Conservation (phyloP, 2,329 filamentous ascomycete genomes). For the Pseudogymnoascus sp. region DNA sequence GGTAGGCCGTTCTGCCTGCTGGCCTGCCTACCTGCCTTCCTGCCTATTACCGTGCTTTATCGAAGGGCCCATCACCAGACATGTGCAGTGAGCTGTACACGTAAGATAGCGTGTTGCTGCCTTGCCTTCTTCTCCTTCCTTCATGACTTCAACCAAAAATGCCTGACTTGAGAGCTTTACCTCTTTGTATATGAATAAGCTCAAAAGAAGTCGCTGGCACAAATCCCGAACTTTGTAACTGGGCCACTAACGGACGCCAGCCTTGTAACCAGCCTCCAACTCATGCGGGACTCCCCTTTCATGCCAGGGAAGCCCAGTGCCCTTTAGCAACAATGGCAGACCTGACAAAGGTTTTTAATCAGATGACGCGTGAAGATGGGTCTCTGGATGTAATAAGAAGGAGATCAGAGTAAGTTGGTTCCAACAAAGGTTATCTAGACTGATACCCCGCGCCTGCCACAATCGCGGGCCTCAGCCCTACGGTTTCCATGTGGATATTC, state of each 20-base stretch:
- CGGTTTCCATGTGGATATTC: not conserved
- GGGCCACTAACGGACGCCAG: too few relatives aligned
- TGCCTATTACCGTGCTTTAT: not conserved
- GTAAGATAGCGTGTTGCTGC: not conserved
- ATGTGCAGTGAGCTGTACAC: not conserved
- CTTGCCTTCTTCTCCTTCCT: not conserved
- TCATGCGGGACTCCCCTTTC: slow-evolving; percentile 12
- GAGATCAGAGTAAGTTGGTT: slow-evolving; percentile 16
- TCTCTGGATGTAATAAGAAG: slow-evolving; percentile 14
- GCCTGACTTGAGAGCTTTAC: not conserved
- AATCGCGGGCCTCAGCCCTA: not conserved
- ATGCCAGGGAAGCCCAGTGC: slow-evolving; percentile 11
- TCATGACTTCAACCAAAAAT: not conserved
- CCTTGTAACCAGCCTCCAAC: slow-evolving; percentile 1
- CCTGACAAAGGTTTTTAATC: slow-evolving; percentile 13
- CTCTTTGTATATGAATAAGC: not conserved
- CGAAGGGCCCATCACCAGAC: not conserved
- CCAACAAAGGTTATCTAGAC: not conserved
- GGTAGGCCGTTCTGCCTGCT: not conserved
- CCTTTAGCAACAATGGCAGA: slow-evolving; percentile 13
- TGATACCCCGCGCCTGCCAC: not conserved
- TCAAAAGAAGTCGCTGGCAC: not conserved
- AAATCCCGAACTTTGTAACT: not conserved
- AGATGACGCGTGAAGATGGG: slow-evolving; percentile 14
- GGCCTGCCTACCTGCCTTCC: not conserved